These are phyloP conservation scores for Panicum miliaceum DNA, from an alignment of 176 grass and related monocot genomes.

Conservation along the genomic window DNA sequence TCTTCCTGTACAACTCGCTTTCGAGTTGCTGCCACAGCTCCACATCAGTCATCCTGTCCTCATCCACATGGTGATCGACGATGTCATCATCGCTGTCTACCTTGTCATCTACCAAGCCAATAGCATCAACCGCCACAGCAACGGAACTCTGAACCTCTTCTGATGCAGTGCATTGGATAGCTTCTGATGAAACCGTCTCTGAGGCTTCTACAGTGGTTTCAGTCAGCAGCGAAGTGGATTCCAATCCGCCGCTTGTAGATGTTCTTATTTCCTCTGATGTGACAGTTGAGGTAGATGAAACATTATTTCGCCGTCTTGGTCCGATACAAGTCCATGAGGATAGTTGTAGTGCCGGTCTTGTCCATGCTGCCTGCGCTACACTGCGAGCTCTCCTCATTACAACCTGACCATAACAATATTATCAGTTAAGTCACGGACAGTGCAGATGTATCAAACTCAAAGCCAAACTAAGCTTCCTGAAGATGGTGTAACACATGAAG, in stretches of 20 bases:
- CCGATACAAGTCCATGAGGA: slow-evolving; percentile 97
- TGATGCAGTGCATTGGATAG: slow-evolving; percentile 48
- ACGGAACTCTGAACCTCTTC: slow-evolving; percentile 46
- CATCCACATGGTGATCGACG: neutral
- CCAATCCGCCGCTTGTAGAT: slow-evolving; percentile 28
- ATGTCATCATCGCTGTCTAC: slow-evolving; percentile 54
- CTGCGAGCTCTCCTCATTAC: slow-evolving; percentile 87
- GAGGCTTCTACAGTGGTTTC: slow-evolving; percentile 54
- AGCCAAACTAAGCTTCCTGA: slow-evolving; percentile 15
- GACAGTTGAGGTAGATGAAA: slow-evolving; percentile 51
- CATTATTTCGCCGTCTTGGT: slow-evolving; percentile 66
- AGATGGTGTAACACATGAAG: slow-evolving; percentile 20
- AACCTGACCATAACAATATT: slow-evolving; percentile 57
- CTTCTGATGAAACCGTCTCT: slow-evolving; percentile 59
- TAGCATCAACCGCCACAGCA: slow-evolving; percentile 42
- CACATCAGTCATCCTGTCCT: slow-evolving; percentile 65
- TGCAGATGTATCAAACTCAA: slow-evolving; percentile 11
- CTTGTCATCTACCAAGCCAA: slow-evolving; percentile 58
- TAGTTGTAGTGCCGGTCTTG: slow-evolving; percentile 67
- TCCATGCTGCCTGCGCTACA: slow-evolving; percentile 89
- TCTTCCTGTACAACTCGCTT: slow-evolving; percentile 76
- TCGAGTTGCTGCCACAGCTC: slow-evolving; percentile 95
- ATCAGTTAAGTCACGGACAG: neutral
- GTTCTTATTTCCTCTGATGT: slow-evolving; percentile 52
- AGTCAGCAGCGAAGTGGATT: slow-evolving; percentile 51